Evolutionary conservation across 345 rosid genomes (phyloP).

Genomic region (Kernera saxatilis): DNA sequence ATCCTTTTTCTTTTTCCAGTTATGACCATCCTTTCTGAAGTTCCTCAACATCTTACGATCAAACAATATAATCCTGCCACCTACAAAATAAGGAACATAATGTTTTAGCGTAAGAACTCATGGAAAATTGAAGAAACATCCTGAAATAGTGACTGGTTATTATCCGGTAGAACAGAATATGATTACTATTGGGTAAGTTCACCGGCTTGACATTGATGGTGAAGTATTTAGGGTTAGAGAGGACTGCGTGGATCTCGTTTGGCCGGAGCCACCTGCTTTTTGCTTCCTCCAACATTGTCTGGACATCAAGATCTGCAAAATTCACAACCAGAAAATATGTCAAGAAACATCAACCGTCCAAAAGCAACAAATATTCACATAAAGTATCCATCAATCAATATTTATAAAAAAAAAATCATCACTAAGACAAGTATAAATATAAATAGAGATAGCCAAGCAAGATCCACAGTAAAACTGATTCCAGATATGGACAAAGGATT

Average conservation of each 20-base stretch:
- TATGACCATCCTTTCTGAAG: constrained; percentile 97
- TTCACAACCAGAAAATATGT: constrained; percentile 1
- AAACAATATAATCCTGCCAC: constrained; percentile 71
- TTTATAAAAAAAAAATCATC: neutral
- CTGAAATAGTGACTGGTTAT: neutral
- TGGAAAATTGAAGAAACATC: neutral
- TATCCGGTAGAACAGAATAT: neutral
- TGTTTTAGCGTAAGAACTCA: neutral
- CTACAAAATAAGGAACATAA: constrained; percentile 31
- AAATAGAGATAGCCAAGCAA: neutral
- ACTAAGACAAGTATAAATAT: neutral
- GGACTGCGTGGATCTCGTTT: constrained; percentile 84
- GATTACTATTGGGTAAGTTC: constrained; percentile 73
- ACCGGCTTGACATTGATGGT: constrained; percentile 72
- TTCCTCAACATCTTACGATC: constrained; percentile 97
- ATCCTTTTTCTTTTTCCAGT: constrained; percentile 98
- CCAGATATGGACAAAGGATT: neutral
- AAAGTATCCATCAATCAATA: neutral
- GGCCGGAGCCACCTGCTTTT: constrained; percentile 92
- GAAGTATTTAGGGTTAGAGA: constrained; percentile 68
- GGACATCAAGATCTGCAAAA: constrained; percentile 75
- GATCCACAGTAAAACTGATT: neutral
- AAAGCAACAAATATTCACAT: neutral
- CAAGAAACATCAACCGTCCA: constrained; percentile 4
- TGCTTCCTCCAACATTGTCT: constrained; percentile 64